phyloP scores from a whole-genome alignment of 805 yeast species.

The Yarrowia deformans region DNA sequence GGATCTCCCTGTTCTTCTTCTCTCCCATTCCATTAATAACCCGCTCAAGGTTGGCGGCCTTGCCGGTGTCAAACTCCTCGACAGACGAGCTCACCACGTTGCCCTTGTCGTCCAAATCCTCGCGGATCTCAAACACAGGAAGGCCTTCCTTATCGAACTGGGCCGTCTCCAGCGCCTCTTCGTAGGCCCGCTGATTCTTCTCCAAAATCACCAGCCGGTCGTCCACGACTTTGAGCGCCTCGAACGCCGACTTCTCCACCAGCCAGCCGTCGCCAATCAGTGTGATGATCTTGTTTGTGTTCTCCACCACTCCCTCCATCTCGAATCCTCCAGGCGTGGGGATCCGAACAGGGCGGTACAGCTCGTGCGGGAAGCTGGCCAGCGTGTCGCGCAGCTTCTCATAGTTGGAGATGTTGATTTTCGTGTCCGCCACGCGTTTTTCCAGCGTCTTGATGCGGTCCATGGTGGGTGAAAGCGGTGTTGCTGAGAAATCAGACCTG shows the following conservation, averaged over 20 bases:
- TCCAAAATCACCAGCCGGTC: conserved; percentile 19
- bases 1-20: neutral
- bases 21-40: conserved; percentile 43
- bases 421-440: conserved; percentile 27
- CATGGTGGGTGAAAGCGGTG: neutral
- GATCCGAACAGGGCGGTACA: conserved; percentile 17
- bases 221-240: conserved; percentile 8
- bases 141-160: conserved; percentile 52
- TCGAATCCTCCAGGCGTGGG: conserved; percentile 21
- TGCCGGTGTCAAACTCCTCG: conserved; percentile 49
- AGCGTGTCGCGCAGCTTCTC: conserved; percentile 27
- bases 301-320: conserved; percentile 15
- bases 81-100: conserved; percentile 59
- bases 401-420: conserved; percentile 27
- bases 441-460: conserved; percentile 26
- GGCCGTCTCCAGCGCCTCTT: conserved; percentile 23
- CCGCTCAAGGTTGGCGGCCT: conserved; percentile 41
- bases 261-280: conserved; percentile 21
- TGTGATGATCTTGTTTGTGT: conserved; percentile 30
- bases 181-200: neutral
- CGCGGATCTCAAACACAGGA: conserved; percentile 80
- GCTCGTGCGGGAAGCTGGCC: conserved; percentile 13
- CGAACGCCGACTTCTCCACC: conserved; percentile 23
- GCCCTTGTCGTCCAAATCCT: conserved; percentile 79
- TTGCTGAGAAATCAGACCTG: neutral